Conservation (phyloP, 208 protist species). For the Acanthamoeba triangularis region DNA sequence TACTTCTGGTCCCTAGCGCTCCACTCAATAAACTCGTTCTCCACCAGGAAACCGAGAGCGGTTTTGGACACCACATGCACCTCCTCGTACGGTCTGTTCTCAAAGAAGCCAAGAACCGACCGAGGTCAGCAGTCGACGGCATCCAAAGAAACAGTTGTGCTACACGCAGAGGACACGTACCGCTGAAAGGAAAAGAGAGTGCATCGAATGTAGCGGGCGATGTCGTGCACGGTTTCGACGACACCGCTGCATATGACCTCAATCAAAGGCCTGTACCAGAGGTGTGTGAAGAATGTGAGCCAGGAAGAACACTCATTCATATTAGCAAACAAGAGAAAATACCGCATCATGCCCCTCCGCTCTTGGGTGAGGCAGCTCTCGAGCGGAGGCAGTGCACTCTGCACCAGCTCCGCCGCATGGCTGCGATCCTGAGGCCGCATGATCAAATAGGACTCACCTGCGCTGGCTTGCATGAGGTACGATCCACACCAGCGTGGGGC, state of each 20-base stretch:
- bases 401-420: slow-evolving; percentile 27
- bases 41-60: slow-evolving; percentile 81
- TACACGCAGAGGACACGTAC: neutral
- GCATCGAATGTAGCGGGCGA: slow-evolving; percentile 85
- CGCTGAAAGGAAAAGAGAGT: slow-evolving; percentile 85
- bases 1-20: slow-evolving; percentile 68
- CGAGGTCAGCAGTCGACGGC: neutral
- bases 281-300: neutral
- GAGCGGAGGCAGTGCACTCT: slow-evolving; percentile 52
- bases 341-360: slow-evolving; percentile 79
- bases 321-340: neutral
- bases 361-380: slow-evolving; percentile 79
- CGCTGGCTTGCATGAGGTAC: neutral
- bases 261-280: slow-evolving; percentile 84
- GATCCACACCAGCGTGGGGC: neutral
- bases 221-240: slow-evolving; percentile 85
- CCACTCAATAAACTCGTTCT: slow-evolving; percentile 82
- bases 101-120: neutral
- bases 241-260: slow-evolving; percentile 93
- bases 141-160: no score
- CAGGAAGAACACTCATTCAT: neutral
- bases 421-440: slow-evolving; percentile 7
- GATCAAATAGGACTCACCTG: slow-evolving; percentile 73
- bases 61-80: slow-evolving; percentile 74
- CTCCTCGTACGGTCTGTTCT: slow-evolving; percentile 77